Base-by-base conservation (phyloP, 176 grass and related monocot species). In the Phragmites australis region DNA sequence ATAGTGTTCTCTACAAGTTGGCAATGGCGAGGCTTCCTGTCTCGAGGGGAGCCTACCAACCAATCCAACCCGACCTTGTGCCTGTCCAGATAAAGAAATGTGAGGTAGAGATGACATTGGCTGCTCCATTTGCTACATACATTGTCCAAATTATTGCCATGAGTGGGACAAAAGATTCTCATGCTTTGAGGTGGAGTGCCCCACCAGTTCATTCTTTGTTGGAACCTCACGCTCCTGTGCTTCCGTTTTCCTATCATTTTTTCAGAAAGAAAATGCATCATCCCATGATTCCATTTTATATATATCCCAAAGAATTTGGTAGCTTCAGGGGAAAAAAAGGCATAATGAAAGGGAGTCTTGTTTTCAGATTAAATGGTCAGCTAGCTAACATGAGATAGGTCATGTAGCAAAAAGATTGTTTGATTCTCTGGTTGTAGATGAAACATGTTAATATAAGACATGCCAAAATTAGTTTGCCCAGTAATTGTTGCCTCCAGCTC, bases 61-160 rank as follows among this genome's bases (percentile, higher is more conserved):
- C 1, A 6, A 23, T 45, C 72, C 68, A 25, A 48, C 67, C 26
- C 26, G 8, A 32, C 16, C 18, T 21, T 56, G 68, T 75, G 76
- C 76, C 12, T 63, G 44, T 70, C 76, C 70, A 69, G 43, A 70
- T 81, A 76, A 81, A 81, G 54, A 70, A 81, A 70, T 55, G 77
- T 85, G 87, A 89, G 71, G 76, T 31, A 62, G 75, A 62, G 70
- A 84, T 62, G 82, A 4, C 60, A 83, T 15, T 84, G 42, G 13
- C 60, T 79, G 68, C 62, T 88, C 81, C 81, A 88, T 88, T 80
- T 75, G 64, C 37, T 89, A 43, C 32, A 31, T 69, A 70, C 62
- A 22, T 55, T 60, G 12, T 17, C 63, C 71, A 55, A 85, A 89
- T 85, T 89, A 85, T 89, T 89, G 77, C 9, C 27, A 32, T 27